Base-by-base conservation (phyloP, 805 yeast species). In the Naumovozyma baii region DNA sequence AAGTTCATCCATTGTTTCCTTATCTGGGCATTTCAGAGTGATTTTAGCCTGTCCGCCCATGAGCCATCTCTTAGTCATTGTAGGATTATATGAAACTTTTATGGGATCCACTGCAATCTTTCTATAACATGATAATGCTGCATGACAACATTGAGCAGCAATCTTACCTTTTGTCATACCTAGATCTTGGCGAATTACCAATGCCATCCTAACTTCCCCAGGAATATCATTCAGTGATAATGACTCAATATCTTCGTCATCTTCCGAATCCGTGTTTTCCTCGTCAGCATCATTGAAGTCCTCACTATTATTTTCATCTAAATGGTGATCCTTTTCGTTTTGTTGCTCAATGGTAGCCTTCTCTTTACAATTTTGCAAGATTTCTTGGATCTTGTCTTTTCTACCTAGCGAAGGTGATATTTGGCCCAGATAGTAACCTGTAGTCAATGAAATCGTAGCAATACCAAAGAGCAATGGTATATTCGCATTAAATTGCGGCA, bases 91-190 rank as follows among this genome's bases (percentile, higher is more conserved):
- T 3, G 70, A 67, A 4, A 69, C 71, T 34, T 55, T 53, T 2
- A 75, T 67, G 3, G 66, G 55, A 4, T 74, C 71, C 30, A 69
- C 64, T 30, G 74, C 66, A 64, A 82, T 80, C 45, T 76, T 63
- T 52, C 83, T 79, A 62, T 83, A 92, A 50, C 92, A 77, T 0
- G 92, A 88, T 26, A 92, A 70, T 0, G 97, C 94, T n/a, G 98
- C 98, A 65, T 92, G 99, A 30, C 87, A 80, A 61, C 97, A 90
- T 57, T 92, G 99, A 4, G 98, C 98, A 3, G 97, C 96, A 2
- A 84, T 80, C 57, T 92, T 92, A 17, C 99, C 99, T 62, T 85
- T 86, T 25, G 82, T 78, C 97, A 92, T 92, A 33, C 77, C 80
- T 44, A 92, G 66, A 58, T 92, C 98, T 20, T 80, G 83, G 44